phyloP scores from a whole-genome alignment of 1,284 basidiomycete genomes.

The Rugosomyces carneus region DNA sequence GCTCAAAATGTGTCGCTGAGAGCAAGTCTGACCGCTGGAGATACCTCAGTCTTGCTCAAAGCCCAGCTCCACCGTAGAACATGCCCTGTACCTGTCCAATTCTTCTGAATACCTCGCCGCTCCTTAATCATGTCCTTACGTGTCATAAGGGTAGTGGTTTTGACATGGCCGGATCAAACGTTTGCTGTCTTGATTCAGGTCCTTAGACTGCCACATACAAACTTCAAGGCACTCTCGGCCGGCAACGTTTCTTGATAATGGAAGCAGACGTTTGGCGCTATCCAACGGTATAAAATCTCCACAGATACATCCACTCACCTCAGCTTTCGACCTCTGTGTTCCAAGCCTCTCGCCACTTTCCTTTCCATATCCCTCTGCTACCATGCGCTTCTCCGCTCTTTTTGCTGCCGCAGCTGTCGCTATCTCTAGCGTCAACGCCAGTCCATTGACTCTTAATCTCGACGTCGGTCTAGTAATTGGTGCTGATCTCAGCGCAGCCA shows the following conservation, averaged over 20 bases:
- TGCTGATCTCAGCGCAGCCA: constrained; percentile 22
- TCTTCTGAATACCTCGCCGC: too few relatives aligned
- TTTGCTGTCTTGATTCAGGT: neutral
- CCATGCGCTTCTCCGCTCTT: constrained; percentile 30
- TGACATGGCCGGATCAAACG: constrained; percentile 13
- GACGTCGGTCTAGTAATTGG: constrained; percentile 17
- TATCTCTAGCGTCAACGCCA: constrained; percentile 21
- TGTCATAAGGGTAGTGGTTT: neutral
- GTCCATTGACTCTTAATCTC: constrained; percentile 14
- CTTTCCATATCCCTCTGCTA: constrained; percentile 1
- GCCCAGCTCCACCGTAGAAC: too few relatives aligned
- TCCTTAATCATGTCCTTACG: too few relatives aligned
- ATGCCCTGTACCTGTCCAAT: too few relatives aligned
- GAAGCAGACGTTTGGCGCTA: neutral
- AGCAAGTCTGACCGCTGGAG: too few relatives aligned
- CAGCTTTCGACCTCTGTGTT: constrained; percentile 9
- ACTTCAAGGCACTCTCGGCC: constrained; percentile 7
- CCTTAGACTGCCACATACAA: neutral
- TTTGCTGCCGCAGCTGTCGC: constrained; percentile 22
- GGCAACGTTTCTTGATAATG: neutral
- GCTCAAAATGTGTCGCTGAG: too few relatives aligned
- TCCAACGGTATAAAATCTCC: constrained; percentile 11
- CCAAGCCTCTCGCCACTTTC: neutral
- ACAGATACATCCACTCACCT: neutral
- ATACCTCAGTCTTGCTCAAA: too few relatives aligned